A percentile compares a stretch with the other conserved stretches of the same genome.
phyloP scores from a whole-genome alignment of 2,329 filamentous ascomycete species.

The Rhinocladiella mackenziei region DNA sequence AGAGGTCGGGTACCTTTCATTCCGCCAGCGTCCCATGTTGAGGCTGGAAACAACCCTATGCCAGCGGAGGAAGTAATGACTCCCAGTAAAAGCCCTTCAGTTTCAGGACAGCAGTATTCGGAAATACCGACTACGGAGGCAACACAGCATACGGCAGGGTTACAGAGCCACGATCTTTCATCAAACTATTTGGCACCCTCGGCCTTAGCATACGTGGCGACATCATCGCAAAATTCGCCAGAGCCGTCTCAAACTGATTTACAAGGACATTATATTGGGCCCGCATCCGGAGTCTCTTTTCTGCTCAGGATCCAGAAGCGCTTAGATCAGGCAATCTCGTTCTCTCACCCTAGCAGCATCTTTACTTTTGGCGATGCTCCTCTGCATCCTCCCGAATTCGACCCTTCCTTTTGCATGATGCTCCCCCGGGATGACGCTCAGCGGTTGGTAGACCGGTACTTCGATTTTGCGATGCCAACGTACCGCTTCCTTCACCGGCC shows the following conservation, averaged over 20 bases:
- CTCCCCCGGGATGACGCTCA: constrained; percentile 34
- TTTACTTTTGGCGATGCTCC: constrained; percentile 42
- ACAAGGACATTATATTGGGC: constrained; percentile 29
- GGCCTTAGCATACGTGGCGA: constrained; percentile 25
- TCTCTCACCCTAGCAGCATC: constrained; percentile 37
- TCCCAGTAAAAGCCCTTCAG: constrained; percentile 2
- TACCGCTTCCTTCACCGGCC: constrained; percentile 45
- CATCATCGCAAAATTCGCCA: constrained; percentile 30
- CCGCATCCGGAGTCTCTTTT: constrained; percentile 28
- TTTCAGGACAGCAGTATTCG: constrained; percentile 1
- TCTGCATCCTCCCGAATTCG: constrained; percentile 39
- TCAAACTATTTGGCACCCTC: constrained; percentile 1
- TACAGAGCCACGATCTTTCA: not conserved
- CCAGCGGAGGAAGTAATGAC: not conserved
- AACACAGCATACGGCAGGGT: constrained; percentile 1
- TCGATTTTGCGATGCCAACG: constrained; percentile 43
- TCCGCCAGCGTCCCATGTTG: constrained; percentile 18
- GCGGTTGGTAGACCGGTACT: constrained; percentile 39
- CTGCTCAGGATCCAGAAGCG: constrained; percentile 27
- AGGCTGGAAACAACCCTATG: not conserved
- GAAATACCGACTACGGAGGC: constrained; percentile 3
- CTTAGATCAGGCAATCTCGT: constrained; percentile 28
- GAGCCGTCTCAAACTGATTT: constrained; percentile 22
- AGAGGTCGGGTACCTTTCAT: constrained; percentile 20
- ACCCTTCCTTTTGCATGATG: constrained; percentile 44